A percentile compares a stretch with the other conserved stretches of the same genome.
Conservation (phyloP, 345 rosid species). For the Euclidium syriacum region DNA sequence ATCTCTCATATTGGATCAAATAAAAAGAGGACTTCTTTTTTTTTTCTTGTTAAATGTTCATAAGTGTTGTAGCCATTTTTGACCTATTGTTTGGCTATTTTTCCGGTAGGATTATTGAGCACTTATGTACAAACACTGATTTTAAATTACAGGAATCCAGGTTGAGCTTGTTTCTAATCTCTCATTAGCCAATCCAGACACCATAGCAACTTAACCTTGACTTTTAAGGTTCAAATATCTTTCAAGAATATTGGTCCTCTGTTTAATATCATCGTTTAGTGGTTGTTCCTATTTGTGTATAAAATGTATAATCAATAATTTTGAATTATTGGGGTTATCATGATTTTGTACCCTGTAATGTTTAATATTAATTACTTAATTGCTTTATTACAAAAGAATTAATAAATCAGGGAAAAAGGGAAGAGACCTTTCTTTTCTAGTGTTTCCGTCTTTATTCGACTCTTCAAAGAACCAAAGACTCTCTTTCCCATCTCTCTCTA, state of each 20-base stretch:
- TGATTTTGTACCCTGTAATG: not conserved
- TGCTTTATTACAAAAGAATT: not conserved
- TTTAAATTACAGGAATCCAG: not conserved
- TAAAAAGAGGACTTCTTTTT: not conserved
- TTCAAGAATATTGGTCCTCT: no score
- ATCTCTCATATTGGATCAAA: conserved; percentile 16
- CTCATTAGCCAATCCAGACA: not conserved
- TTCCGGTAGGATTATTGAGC: conserved; percentile 1
- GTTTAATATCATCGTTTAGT: not conserved
- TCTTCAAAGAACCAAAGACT: conserved; percentile 15
- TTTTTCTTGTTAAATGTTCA: not conserved
- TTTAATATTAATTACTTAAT: not conserved
- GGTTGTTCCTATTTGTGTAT: not conserved
- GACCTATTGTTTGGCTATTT: conserved; percentile 14
- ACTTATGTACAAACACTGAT: conserved; percentile 23
- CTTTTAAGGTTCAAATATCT: not conserved
- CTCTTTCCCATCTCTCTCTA: conserved; percentile 2
- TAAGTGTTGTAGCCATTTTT: conserved; percentile 28
- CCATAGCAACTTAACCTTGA: not conserved
- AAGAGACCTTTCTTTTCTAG: not conserved
- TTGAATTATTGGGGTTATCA: not conserved
- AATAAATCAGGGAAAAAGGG: not conserved
- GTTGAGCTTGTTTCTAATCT: not conserved
- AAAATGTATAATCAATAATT: not conserved
- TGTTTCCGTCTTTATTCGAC: conserved; percentile 24